Base-by-base conservation (phyloP, 2,329 filamentous ascomycete species). In the Monosporascus ibericus region DNA sequence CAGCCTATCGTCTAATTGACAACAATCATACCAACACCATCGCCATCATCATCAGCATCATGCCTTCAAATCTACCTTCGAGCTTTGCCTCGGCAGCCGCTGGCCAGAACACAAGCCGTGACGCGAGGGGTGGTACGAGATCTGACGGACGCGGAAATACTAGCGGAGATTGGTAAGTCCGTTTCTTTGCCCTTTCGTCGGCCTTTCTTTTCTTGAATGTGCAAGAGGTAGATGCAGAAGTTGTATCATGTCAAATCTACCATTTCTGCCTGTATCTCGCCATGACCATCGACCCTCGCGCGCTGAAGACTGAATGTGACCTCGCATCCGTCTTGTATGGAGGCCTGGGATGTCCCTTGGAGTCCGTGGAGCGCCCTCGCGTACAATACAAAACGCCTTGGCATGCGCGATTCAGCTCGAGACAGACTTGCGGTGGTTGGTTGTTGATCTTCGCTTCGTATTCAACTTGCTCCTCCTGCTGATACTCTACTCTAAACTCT, bases 51-150 rank as follows among this genome's bases (percentile, higher is more conserved):
- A 5, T 34, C 30, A 34, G 2, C 40, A 20, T 44, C 55, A 79
- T 90, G 87, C 82, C 86, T 75, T 83, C 85, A 69, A 85, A 87
- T 75, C 81, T 90, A 71, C 85, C 87, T 65, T 90, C 88, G 63
- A 91, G 86, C 78, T 92, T 92, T 74, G 88, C 88, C 69, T 90
- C 88, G 68, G 88, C 88, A 65, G 88, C 88, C 62, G 87, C 88
- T 69, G 87, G 87, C 71, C 87, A 89, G 71, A 85, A 79, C 64
- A 74, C 77, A 68, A 84, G 69, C 72, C 81, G 78, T 69, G 82
- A 81, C 70, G 69, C 75, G 63, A 79, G 78, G 74, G 73, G 71
- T 73, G 81, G 77, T 68, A 73, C 70, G 70, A 82, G 79, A 73
- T 75, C 69, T 64, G 81, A 82, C 61, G 75, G 75, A 56, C 77